phyloP scores from a whole-genome alignment of 2,329 filamentous ascomycete genomes.

The Calonectria henricotiae region DNA sequence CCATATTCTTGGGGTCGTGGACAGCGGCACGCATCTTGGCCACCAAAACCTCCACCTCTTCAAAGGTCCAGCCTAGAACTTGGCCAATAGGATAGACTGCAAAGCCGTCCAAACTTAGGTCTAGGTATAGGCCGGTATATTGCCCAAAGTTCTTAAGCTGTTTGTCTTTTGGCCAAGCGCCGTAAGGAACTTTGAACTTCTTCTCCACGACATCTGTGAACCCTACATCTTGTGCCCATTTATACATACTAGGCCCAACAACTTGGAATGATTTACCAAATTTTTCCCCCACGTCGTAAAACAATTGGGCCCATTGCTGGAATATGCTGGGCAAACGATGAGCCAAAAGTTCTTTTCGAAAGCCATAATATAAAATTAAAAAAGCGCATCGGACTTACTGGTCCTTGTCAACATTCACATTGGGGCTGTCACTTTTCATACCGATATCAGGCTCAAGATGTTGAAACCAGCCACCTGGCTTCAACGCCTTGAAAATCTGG shows the following conservation, averaged over 20 bases:
- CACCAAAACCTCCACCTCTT: conserved; percentile 27
- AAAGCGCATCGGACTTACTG: not conserved
- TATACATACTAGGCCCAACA: not conserved
- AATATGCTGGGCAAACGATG: conserved; percentile 66
- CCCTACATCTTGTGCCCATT: not conserved
- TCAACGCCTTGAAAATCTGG: conserved; percentile 1
- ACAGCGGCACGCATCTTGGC: conserved; percentile 24
- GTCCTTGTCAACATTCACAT: conserved; percentile 1
- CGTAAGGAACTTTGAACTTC: conserved; percentile 15
- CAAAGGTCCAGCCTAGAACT: conserved; percentile 25
- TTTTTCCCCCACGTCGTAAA: conserved; percentile 1
- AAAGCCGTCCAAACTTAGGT: conserved; percentile 19
- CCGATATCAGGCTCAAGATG: conserved; percentile 9
- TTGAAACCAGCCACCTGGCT: conserved; percentile 14
- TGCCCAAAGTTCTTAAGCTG: conserved; percentile 1
- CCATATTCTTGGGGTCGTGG: conserved; percentile 23
- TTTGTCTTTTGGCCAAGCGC: conserved; percentile 11
- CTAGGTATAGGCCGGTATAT: conserved; percentile 12
- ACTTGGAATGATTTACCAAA: conserved; percentile 10
- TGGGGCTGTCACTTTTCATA: conserved; percentile 5
- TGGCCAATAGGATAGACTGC: conserved; percentile 17
- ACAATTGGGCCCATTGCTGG: conserved; percentile 10
- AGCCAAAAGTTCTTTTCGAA: not conserved
- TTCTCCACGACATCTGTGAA: not conserved
- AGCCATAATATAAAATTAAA: not conserved